Conservation (phyloP, 2,329 filamentous ascomycete genomes). For the Gliomastix tumulicola region DNA sequence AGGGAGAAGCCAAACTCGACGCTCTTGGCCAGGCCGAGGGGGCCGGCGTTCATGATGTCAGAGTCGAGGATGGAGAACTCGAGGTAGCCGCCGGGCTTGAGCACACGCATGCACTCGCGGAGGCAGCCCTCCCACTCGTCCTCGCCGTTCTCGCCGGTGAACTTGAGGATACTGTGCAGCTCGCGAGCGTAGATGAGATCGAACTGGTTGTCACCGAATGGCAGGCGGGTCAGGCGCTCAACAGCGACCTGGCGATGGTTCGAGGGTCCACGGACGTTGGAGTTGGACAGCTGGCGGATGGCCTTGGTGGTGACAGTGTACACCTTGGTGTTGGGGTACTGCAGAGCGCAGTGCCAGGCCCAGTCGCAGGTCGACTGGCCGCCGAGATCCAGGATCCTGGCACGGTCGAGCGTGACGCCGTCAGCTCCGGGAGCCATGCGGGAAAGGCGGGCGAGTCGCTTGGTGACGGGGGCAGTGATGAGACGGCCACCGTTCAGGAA, state of each 20-base stretch:
- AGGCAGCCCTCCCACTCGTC: constrained; percentile 89
- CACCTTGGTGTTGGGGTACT: constrained; percentile 78
- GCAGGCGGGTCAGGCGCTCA: constrained; percentile 68
- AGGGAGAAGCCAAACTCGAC: constrained; percentile 91
- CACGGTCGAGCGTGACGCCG: constrained; percentile 41
- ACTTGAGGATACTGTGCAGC: constrained; percentile 77
- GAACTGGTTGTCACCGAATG: constrained; percentile 81
- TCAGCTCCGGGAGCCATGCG: constrained; percentile 35
- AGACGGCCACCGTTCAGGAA: constrained; percentile 58
- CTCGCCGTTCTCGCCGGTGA: constrained; percentile 55
- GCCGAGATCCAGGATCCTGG: constrained; percentile 77
- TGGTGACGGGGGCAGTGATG: constrained; percentile 56
- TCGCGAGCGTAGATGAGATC: constrained; percentile 87
- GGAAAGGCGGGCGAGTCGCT: constrained; percentile 50
- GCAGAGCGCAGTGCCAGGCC: constrained; percentile 88
- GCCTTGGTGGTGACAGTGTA: constrained; percentile 79
- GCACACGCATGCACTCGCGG: constrained; percentile 78
- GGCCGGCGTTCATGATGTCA: constrained; percentile 79
- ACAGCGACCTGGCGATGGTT: constrained; percentile 86
- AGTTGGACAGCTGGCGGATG: constrained; percentile 63
- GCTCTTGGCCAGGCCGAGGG: constrained; percentile 70
- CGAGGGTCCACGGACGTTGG: constrained; percentile 70
- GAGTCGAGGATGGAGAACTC: constrained; percentile 89
- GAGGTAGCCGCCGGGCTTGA: constrained; percentile 88
- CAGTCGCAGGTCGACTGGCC: constrained; percentile 83